phyloP scores from a whole-genome alignment of 2,329 filamentous ascomycete species.

The Blastomyces gilchristii region DNA sequence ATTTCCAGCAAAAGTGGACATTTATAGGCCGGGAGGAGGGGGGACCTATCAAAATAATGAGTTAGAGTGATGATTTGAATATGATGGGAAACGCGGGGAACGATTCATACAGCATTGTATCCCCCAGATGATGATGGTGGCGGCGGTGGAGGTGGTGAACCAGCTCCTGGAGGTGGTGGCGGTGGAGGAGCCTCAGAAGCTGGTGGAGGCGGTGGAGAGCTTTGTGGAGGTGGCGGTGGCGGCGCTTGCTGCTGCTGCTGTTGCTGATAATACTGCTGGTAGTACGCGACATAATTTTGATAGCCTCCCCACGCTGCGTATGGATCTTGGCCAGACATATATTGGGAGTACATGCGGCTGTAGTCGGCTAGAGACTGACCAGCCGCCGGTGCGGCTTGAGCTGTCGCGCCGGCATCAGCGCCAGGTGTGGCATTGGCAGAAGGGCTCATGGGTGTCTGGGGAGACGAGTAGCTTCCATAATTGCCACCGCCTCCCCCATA shows the following conservation, averaged over 20 bases:
- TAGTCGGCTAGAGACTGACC: constrained; percentile 48
- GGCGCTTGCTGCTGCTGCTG: constrained; percentile 36
- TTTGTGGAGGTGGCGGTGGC: constrained; percentile 42
- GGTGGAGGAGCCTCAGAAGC: constrained; percentile 50
- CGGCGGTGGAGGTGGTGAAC: constrained; percentile 44
- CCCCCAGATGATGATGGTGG: constrained; percentile 47
- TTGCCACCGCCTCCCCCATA: constrained; percentile 24
- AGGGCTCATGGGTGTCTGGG: constrained; percentile 35
- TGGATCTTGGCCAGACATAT: constrained; percentile 64
- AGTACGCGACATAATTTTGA: constrained; percentile 53
- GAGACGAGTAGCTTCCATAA: constrained; percentile 36
- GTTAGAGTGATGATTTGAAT: not conserved
- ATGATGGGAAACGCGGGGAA: not conserved
- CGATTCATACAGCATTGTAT: constrained; percentile 52
- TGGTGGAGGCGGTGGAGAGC: constrained; percentile 50
- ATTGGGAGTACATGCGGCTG: constrained; percentile 71
- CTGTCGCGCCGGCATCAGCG: constrained; percentile 15
- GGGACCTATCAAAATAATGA: constrained; percentile 32
- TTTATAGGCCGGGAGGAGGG: constrained; percentile 42
- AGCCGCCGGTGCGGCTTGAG: constrained; percentile 19
- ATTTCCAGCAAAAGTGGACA: not conserved
- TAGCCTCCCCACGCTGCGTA: constrained; percentile 90
- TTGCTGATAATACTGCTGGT: constrained; percentile 65
- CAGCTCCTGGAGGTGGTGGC: constrained; percentile 51
- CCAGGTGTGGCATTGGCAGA: constrained; percentile 35